Evolutionary conservation across 176 grass and related monocot genomes (phyloP).

Genomic region (Microstegium vimineum): DNA sequence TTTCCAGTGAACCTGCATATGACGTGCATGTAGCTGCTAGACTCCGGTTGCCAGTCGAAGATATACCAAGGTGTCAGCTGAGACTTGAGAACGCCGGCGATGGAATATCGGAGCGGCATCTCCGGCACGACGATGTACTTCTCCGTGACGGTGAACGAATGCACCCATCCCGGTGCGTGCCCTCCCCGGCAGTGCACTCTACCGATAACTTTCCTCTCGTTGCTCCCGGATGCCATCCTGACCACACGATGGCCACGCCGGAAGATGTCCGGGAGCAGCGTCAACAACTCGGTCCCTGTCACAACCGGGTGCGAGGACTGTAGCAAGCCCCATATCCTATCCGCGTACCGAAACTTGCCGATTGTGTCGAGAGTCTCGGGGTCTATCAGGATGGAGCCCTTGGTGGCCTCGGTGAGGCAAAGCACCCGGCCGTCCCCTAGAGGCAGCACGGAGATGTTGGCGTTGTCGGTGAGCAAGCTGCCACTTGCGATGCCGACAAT

Average conservation of each 20-base stretch:
- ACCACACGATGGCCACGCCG: constrained; percentile 35
- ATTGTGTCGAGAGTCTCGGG: constrained; percentile 54
- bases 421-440: constrained; percentile 32
- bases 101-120: constrained; percentile 55
- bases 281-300: not conserved
- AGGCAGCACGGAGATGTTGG: not conserved
- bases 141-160: constrained; percentile 54
- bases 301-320: not conserved
- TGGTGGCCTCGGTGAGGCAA: constrained; percentile 56
- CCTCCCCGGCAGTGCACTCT: constrained; percentile 48
- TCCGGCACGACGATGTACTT: constrained; percentile 53
- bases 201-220: constrained; percentile 55
- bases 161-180: constrained; percentile 45
- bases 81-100: constrained; percentile 35
- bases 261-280: not conserved
- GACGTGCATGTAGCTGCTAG: no score
- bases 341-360: constrained; percentile 45
- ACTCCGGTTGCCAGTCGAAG: no score
- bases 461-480: not conserved
- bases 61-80: no score
- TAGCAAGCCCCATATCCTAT: constrained; percentile 23
- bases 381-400: constrained; percentile 51
- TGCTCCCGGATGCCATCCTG: constrained; percentile 50
- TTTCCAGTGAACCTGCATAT: no score
- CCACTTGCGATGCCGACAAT: not conserved